Evolutionary conservation across 1,284 basidiomycete genomes (phyloP).

Genomic region (Boletus semigastroideus): DNA sequence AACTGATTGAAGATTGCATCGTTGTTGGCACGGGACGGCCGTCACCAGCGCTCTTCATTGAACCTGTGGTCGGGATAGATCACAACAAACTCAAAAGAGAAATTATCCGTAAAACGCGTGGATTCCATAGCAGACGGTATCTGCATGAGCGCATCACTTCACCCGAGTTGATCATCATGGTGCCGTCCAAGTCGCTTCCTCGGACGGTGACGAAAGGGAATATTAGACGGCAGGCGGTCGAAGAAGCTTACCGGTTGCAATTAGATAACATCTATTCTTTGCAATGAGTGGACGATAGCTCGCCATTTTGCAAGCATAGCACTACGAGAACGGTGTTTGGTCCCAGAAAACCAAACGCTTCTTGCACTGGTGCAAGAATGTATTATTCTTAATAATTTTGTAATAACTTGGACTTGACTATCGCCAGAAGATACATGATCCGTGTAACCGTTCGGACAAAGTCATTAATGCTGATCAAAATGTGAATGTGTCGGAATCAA

Average conservation of each 20-base stretch:
- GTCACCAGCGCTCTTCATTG: constrained; percentile 67
- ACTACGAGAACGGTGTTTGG: too few relatives aligned
- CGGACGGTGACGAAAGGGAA: constrained; percentile 71
- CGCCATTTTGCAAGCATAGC: too few relatives aligned
- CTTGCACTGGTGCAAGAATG: background rate
- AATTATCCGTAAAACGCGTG: constrained; percentile 62
- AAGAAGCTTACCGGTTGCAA: constrained; percentile 43
- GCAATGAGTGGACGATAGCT: background rate
- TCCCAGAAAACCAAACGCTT: background rate
- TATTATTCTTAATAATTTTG: background rate
- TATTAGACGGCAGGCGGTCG: constrained; percentile 62
- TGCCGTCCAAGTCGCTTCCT: constrained; percentile 53
- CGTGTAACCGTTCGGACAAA: too few relatives aligned
- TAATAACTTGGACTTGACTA: too few relatives aligned
- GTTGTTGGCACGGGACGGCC: constrained; percentile 66
- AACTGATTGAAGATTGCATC: constrained; percentile 58
- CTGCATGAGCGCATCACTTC: constrained; percentile 64
- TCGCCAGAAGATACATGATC: too few relatives aligned
- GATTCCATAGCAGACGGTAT: constrained; percentile 64
- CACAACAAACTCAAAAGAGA: constrained; percentile 56
- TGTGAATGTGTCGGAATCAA: too few relatives aligned
- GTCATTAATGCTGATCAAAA: too few relatives aligned
- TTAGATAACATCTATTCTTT: background rate
- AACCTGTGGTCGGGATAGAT: constrained; percentile 50
- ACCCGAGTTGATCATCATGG: constrained; percentile 54